These are phyloP conservation scores for Cryptococcus depauperatus DNA, from an alignment of 1,284 basidiomycete species.

Conservation along the genomic window DNA sequence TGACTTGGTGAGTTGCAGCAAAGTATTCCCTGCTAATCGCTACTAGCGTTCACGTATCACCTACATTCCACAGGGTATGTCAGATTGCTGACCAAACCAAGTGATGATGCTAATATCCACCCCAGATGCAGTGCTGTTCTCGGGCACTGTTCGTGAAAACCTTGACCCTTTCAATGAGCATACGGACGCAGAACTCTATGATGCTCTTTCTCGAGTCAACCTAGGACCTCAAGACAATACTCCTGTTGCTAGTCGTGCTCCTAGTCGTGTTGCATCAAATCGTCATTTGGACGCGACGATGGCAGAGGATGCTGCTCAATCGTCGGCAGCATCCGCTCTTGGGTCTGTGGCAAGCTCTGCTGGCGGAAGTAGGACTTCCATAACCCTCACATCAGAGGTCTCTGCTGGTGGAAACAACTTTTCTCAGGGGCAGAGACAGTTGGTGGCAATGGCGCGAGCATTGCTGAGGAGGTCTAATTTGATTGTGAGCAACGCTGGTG, in stretches of 20 bases:
- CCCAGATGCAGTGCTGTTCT: constrained; percentile 68
- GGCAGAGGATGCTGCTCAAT: constrained; percentile 9
- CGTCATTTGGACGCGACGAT: constrained; percentile 17
- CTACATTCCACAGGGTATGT: constrained; percentile 46
- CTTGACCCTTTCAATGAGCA: constrained; percentile 81
- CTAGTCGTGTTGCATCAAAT: constrained; percentile 15
- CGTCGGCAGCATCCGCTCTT: constrained; percentile 2
- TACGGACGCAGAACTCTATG: constrained; percentile 64
- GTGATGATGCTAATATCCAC: not conserved
- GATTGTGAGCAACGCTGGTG: constrained; percentile 46
- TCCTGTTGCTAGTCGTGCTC: constrained; percentile 11
- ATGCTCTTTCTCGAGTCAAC: constrained; percentile 44
- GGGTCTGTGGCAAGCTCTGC: constrained; percentile 6
- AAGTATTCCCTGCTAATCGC: not conserved
- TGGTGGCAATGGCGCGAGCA: constrained; percentile 62
- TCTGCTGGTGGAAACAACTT: constrained; percentile 74
- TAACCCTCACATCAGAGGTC: constrained; percentile 63
- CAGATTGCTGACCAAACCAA: not conserved
- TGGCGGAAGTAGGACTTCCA: constrained; percentile 49
- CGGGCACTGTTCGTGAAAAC: constrained; percentile 75
- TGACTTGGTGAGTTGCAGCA: constrained; percentile 53
- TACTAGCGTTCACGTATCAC: constrained; percentile 41
- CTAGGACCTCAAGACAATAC: constrained; percentile 22
- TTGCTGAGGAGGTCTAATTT: constrained; percentile 66
- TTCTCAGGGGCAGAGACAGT: constrained; percentile 73